phyloP scores from a whole-genome alignment of 768 basidiomycete species.

The Gymnopilus dilepis region DNA sequence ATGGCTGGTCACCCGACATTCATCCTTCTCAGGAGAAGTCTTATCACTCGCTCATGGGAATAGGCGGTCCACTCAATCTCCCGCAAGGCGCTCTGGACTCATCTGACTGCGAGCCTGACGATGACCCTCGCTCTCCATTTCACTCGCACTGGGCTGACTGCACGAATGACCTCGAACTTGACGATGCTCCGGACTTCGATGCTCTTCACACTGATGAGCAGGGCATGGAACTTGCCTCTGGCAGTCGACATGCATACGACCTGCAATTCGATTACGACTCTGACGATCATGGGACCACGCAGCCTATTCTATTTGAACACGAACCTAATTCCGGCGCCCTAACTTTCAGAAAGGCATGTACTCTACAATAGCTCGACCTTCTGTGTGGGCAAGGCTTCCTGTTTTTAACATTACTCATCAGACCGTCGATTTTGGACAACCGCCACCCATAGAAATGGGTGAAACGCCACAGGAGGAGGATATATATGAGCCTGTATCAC shows the following conservation, averaged over 20 bases:
- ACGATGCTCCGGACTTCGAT: not conserved
- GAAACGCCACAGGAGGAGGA: not conserved
- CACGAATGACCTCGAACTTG: not conserved
- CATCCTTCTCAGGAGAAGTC: conserved; percentile 24
- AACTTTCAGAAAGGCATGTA: conserved; percentile 13
- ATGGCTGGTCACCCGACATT: conserved; percentile 27
- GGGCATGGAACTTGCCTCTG: not conserved
- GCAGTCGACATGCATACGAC: not conserved
- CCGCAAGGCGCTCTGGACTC: conserved; percentile 8
- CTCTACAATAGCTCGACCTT: conserved; percentile 2
- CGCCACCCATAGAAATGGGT: not conserved
- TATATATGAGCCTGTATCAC: not conserved
- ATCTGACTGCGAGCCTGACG: not conserved
- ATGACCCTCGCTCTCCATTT: not conserved
- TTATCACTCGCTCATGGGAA: conserved; percentile 19
- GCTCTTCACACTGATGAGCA: not conserved
- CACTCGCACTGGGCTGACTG: not conserved
- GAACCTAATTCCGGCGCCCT: conserved; percentile 3
- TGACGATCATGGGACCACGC: conserved; percentile 23
- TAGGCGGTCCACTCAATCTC: conserved; percentile 7
- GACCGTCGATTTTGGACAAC: not conserved
- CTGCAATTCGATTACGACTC: conserved; percentile 12
- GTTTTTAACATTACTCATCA: not conserved
- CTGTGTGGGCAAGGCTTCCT: conserved; percentile 1
- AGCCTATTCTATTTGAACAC: conserved; percentile 9